Evolutionary conservation across 2,329 filamentous ascomycete species (phyloP), one percentile per base, ranked within the genome.

Genomic region (Volutella citrinella): DNA sequence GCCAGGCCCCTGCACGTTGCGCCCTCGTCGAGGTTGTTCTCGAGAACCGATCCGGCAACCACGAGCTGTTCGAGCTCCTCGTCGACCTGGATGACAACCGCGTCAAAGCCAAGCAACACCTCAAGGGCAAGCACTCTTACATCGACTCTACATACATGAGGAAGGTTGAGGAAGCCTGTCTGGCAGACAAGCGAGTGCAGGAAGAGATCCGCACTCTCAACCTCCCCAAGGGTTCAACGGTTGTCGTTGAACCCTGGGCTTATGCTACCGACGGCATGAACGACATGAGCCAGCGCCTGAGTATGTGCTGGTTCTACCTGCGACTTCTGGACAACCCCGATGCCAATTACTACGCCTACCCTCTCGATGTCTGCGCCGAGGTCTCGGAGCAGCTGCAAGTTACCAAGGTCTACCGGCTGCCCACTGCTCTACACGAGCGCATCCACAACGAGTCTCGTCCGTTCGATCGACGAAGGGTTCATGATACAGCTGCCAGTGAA

Each of bases 261-360:
- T 78, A 78, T 51, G 73, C 64, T 0, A 68, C 69, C 0, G 71
- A 78, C 48, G 73, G 72, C 0, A 65, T 70, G 58, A 69, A 69
- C 29, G 69, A 76, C 28, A 73, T 72, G 63, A 54, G 52, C 1
- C 45, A 65, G 30, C 58, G 69, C 9, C 61, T 65, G n/a, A 68
- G 64, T 1, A 76, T 75, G 70, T 55, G 51, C 0, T 55, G 51
- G 51, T 54, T 55, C 20, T 54, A 55, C 7, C 28, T 40, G 2
- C 49, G 63, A 5, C 43, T 72, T 0, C 33, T 57, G 0, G 52
- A 62, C 1, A 59, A 72, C 19, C 50, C 54, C 0, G 71, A 77
- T 35, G 66, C 72, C 5, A 78, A 78, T 40, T 69, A 70, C 44
- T 77, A 77, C 36, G 72, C 73, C 5, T 77, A 75, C 34, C 73